These are phyloP conservation scores for Prunus salicina DNA, from an alignment of 306 rosid species.

Conservation along the genomic window DNA sequence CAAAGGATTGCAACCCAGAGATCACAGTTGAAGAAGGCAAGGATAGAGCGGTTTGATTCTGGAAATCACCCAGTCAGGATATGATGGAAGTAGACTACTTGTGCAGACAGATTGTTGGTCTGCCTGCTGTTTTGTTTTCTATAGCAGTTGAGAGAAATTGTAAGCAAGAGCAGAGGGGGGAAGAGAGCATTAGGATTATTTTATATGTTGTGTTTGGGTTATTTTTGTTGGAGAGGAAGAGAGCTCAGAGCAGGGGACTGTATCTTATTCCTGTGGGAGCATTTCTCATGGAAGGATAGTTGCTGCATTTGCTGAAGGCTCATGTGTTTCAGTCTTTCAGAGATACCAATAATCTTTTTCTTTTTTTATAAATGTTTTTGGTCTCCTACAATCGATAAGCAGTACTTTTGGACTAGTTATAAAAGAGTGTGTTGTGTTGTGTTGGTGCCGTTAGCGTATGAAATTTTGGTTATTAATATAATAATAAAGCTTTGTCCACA, in stretches of 20 bases:
- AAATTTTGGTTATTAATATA: conserved; percentile 3
- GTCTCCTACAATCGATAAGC: no score
- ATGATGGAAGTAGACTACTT: conserved; percentile 24
- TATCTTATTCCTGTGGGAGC: conserved; percentile 15
- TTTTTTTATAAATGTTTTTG: neutral
- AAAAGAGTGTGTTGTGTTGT: neutral
- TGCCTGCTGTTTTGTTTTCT: conserved; percentile 11
- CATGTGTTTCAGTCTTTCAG: neutral
- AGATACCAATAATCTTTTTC: neutral
- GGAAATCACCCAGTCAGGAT: conserved; percentile 76
- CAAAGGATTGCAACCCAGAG: conserved; percentile 63
- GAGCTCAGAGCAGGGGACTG: conserved; percentile 18
- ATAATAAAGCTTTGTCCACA: neutral
- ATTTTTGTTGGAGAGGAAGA: conserved; percentile 20
- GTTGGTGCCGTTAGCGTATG: neutral
- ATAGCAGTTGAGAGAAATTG: conserved; percentile 32
- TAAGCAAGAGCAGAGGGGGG: neutral
- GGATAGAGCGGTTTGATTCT: conserved; percentile 45
- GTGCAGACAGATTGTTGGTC: conserved; percentile 3
- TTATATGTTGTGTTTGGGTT: conserved; percentile 22
- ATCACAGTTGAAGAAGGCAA: conserved; percentile 40
- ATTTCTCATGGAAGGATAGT: conserved; percentile 23
- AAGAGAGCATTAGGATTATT: conserved; percentile 19
- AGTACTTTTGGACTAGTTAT: neutral
- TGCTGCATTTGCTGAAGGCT: conserved; percentile 3